These are phyloP conservation scores for Mitragyna speciosa DNA, from an alignment of 257 asterid genomes.

Conservation along the genomic window DNA sequence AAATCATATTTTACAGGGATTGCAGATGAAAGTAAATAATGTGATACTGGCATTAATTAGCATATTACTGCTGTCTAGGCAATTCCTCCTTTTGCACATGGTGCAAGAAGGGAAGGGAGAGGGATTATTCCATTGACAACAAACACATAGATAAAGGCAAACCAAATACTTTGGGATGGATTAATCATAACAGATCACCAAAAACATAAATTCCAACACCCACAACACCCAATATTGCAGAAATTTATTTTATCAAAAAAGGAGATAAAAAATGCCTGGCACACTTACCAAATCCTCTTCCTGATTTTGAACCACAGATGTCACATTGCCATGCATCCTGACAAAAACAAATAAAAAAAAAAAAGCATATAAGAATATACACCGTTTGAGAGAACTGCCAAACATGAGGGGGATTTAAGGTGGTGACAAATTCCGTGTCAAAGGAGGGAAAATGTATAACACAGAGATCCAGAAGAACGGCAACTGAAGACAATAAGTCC, in stretches of 20 bases:
- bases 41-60: background rate
- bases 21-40: background rate
- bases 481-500: background rate
- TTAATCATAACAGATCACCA: background rate
- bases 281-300: constrained; percentile 95
- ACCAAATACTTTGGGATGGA: background rate
- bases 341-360: constrained; percentile 25
- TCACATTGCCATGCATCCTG: constrained; percentile 99
- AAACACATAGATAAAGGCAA: background rate
- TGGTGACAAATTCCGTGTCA: background rate
- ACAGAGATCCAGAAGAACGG: background rate
- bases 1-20: background rate
- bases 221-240: background rate
- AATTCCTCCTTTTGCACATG: background rate
- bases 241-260: background rate
- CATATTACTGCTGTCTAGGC: background rate
- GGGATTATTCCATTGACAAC: background rate
- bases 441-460: background rate
- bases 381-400: background rate
- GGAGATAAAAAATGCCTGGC: background rate
- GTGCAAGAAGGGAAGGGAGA: background rate
- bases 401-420: background rate
- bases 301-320: constrained; percentile 93
- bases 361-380: background rate
- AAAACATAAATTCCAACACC: background rate